phyloP scores from a whole-genome alignment of 1,139 yeast genomes.

The Hyphopichia wangnamkhiaoensis region DNA sequence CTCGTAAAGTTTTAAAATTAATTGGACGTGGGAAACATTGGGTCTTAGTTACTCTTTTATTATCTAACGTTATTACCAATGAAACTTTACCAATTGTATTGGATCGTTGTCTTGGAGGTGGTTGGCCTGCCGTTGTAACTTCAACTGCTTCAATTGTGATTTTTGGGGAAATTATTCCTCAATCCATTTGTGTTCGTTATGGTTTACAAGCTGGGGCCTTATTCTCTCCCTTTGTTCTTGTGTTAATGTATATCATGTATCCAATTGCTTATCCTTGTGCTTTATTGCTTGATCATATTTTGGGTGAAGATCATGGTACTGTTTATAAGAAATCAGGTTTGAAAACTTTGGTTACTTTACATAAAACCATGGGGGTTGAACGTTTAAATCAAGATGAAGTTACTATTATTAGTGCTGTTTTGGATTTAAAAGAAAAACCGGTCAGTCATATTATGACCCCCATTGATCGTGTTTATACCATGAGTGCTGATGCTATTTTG shows the following conservation, averaged over 20 bases:
- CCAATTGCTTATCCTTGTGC: conserved; percentile 95
- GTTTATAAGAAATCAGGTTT: conserved; percentile 90
- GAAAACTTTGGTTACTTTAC: conserved; percentile 89
- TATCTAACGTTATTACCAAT: conserved; percentile 89
- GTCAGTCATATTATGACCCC: conserved; percentile 94
- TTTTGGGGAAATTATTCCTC: conserved; percentile 97
- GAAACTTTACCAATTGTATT: conserved; percentile 93
- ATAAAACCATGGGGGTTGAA: conserved; percentile 94
- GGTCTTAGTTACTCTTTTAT: conserved; percentile 89
- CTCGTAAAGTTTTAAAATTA: conserved; percentile 71
- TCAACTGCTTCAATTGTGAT: conserved; percentile 91
- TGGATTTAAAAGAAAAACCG: conserved; percentile 89
- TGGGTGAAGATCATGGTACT: conserved; percentile 97
- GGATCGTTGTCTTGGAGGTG: conserved; percentile 93
- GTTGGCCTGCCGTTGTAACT: conserved; percentile 94
- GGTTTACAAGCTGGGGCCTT: conserved; percentile 91
- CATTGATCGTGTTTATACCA: conserved; percentile 83
- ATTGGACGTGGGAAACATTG: conserved; percentile 90
- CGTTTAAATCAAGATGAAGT: conserved; percentile 93
- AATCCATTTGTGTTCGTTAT: conserved; percentile 86
- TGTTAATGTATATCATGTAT: conserved; percentile 84
- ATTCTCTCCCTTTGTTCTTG: conserved; percentile 84
- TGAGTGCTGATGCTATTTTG: conserved; percentile 80
- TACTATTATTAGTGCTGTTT: conserved; percentile 89
- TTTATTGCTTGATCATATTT: conserved; percentile 68